These are phyloP conservation scores for Xerocomus minutiporus DNA, from an alignment of 1,284 basidiomycete species.

Conservation along the genomic window DNA sequence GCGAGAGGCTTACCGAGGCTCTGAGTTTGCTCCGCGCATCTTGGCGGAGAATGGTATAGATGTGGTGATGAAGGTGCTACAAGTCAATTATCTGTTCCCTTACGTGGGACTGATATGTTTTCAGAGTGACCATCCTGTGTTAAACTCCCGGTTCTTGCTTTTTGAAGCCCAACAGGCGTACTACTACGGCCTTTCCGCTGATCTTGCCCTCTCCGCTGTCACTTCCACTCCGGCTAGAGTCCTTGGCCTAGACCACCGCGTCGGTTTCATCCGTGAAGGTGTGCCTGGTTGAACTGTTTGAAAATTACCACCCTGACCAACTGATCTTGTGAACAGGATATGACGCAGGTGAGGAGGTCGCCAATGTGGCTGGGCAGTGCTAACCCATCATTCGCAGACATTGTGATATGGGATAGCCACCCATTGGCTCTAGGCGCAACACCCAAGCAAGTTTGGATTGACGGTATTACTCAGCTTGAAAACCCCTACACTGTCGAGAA, in stretches of 20 bases:
- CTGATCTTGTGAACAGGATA: slow-evolving; percentile 35
- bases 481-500: slow-evolving; percentile 44
- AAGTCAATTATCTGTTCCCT: background rate
- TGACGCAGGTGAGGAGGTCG: slow-evolving; percentile 39
- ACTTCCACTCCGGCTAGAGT: slow-evolving; percentile 75
- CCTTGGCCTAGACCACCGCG: slow-evolving; percentile 76
- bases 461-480: slow-evolving; percentile 60
- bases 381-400: slow-evolving; percentile 31
- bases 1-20: slow-evolving; percentile 80
- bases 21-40: slow-evolving; percentile 81
- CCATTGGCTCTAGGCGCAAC: slow-evolving; percentile 71
- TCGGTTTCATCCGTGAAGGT: slow-evolving; percentile 72
- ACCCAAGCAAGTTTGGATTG: slow-evolving; percentile 72
- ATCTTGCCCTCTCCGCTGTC: slow-evolving; percentile 67
- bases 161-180: slow-evolving; percentile 88
- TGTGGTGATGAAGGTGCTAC: slow-evolving; percentile 71
- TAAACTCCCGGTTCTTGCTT: slow-evolving; percentile 76
- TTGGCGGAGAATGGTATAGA: slow-evolving; percentile 69
- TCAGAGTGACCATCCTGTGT: slow-evolving; percentile 68
- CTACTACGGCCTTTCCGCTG: slow-evolving; percentile 61
- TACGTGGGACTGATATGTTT: slow-evolving; percentile 3
- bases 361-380: background rate
- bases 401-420: slow-evolving; percentile 72
- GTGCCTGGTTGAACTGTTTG: slow-evolving; percentile 16
- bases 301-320: slow-evolving; percentile 7